A percentile compares a stretch with the other conserved stretches of the same genome.
Conservation (phyloP, 306 rosid species). For the Castanea sativa region DNA sequence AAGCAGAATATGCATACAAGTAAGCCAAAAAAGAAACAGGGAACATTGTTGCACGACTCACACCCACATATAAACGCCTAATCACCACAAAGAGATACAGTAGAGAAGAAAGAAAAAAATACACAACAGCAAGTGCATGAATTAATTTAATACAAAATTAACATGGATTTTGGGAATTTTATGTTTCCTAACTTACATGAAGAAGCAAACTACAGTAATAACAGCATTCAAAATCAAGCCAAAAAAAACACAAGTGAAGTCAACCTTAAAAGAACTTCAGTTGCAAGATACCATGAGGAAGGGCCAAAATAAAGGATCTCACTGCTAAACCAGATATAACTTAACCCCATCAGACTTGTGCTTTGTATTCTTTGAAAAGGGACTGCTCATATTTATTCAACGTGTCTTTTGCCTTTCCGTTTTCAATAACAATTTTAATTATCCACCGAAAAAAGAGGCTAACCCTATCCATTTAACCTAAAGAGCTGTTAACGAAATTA, state of each 20-base stretch:
- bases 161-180: neutral
- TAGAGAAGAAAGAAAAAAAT: neutral
- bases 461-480: neutral
- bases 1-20: conserved; percentile 1
- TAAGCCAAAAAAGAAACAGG: neutral
- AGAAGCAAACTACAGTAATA: neutral
- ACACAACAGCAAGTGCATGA: neutral
- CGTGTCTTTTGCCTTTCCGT: too few relatives aligned
- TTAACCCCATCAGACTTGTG: neutral
- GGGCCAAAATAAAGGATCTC: neutral
- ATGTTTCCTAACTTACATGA: neutral
- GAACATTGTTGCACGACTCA: conserved; percentile 16
- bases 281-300: neutral
- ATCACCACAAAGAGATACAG: neutral
- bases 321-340: neutral
- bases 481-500: neutral
- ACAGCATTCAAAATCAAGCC: neutral
- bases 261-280: neutral
- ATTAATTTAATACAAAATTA: neutral
- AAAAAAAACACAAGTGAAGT: neutral
- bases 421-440: too few relatives aligned
- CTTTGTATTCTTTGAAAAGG: too few relatives aligned
- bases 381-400: too few relatives aligned
- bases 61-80: neutral
- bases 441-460: too few relatives aligned